phyloP scores from a whole-genome alignment of 2,329 filamentous ascomycete genomes.

The Sclerotinia trifoliorum region DNA sequence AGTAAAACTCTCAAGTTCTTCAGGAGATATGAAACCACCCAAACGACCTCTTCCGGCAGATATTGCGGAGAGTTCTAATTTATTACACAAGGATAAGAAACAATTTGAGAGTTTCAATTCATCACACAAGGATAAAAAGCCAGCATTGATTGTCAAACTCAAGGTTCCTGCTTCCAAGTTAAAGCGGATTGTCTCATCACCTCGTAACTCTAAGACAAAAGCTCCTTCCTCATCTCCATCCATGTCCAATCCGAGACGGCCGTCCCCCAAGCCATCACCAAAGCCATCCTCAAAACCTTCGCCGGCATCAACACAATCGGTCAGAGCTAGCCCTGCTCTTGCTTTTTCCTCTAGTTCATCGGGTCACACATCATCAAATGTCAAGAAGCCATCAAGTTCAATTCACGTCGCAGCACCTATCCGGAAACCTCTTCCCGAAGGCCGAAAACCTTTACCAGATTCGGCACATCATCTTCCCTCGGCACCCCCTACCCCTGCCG shows the following conservation, averaged over 20 bases:
- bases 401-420: not conserved
- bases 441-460: constrained; percentile 25
- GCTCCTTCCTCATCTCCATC: constrained; percentile 15
- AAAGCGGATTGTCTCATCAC: constrained; percentile 27
- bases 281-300: constrained; percentile 29
- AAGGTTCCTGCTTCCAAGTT: constrained; percentile 26
- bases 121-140: constrained; percentile 2
- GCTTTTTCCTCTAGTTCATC: constrained; percentile 24
- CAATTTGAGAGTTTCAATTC: constrained; percentile 9
- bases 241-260: constrained; percentile 11
- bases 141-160: constrained; percentile 23
- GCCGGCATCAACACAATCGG: constrained; percentile 23
- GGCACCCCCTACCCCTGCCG: not conserved
- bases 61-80: constrained; percentile 20
- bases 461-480: constrained; percentile 10
- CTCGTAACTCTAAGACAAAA: constrained; percentile 29
- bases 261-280: constrained; percentile 25
- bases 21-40: constrained; percentile 29
- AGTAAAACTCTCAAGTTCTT: constrained; percentile 11
- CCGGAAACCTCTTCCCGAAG: constrained; percentile 31
- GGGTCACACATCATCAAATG: constrained; percentile 15
- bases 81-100: constrained; percentile 6
- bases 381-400: not conserved
- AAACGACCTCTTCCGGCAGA: constrained; percentile 31
- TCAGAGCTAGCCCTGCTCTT: constrained; percentile 23